A percentile compares a stretch with the other conserved stretches of the same genome.
Conservation (phyloP, 129 eudicot species). For the Flaveria robusta region DNA sequence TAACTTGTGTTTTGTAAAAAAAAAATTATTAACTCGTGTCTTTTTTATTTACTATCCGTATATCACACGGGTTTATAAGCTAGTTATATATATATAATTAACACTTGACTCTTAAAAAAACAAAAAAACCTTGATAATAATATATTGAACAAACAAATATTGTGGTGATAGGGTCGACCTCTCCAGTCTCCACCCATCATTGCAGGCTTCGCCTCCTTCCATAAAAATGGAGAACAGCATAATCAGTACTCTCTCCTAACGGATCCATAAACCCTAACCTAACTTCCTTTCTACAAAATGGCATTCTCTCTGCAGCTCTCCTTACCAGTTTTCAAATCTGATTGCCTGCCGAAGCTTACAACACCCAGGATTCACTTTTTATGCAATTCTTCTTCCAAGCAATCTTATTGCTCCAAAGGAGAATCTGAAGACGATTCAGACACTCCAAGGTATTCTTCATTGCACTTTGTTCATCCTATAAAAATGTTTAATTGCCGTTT, state of each 20-base stretch:
- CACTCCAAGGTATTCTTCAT: slow-evolving; percentile 32
- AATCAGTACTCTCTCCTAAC: not conserved
- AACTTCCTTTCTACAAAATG: slow-evolving; percentile 28
- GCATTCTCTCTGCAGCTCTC: slow-evolving; percentile 40
- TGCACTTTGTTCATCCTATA: not conserved
- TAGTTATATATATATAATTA: no score
- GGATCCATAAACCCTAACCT: not conserved
- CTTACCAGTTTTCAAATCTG: slow-evolving; percentile 29
- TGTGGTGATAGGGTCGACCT: slow-evolving; percentile 11
- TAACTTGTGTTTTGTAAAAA: no score
- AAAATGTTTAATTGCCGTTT: not conserved
- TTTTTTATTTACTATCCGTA: no score
- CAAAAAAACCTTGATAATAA: no score
- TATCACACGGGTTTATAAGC: no score
- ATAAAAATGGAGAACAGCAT: not conserved
- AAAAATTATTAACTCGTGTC: no score
- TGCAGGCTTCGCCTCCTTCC: not conserved
- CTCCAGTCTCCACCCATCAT: not conserved
- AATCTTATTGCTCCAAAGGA: slow-evolving; percentile 30
- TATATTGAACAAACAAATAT: no score
- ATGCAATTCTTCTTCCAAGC: slow-evolving; percentile 39
- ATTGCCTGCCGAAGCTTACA: slow-evolving; percentile 3
- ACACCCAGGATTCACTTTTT: slow-evolving; percentile 30
- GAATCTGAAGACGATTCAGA: slow-evolving; percentile 24
- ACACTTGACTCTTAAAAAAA: no score